These are phyloP conservation scores for Clathrospora elynae DNA, from an alignment of 2,329 filamentous ascomycete species.

Conservation along the genomic window DNA sequence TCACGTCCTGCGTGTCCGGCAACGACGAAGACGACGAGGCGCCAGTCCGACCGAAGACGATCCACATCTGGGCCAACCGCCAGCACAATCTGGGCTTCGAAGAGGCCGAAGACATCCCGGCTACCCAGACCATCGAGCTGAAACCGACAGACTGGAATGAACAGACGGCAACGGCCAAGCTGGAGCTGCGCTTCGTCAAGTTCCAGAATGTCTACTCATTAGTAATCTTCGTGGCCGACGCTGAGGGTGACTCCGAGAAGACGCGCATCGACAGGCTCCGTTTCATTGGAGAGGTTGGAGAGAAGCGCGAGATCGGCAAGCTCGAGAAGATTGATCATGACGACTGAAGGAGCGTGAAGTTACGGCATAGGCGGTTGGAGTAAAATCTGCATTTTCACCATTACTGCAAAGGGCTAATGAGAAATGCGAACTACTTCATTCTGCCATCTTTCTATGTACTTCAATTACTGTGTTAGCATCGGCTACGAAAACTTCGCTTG, in stretches of 20 bases:
- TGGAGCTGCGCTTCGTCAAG: slow-evolving; percentile 85
- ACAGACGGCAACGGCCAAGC: slow-evolving; percentile 56
- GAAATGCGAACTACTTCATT: slow-evolving; percentile 1
- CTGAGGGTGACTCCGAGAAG: slow-evolving; percentile 81
- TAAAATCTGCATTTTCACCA: neutral
- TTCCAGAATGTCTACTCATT: slow-evolving; percentile 92
- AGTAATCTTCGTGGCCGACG: slow-evolving; percentile 83
- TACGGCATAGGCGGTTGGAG: neutral
- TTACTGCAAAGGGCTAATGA: slow-evolving; percentile 1
- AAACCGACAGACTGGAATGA: slow-evolving; percentile 74
- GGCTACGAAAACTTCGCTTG: no score
- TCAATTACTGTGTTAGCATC: no score
- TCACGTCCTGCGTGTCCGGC: slow-evolving; percentile 76
- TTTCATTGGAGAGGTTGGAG: slow-evolving; percentile 84
- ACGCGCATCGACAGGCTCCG: slow-evolving; percentile 79
- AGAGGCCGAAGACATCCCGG: slow-evolving; percentile 84
- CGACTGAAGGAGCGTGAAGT: slow-evolving; percentile 11
- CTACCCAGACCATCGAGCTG: slow-evolving; percentile 80
- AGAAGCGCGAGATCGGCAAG: slow-evolving; percentile 92
- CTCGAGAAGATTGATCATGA: slow-evolving; percentile 92
- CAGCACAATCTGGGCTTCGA: slow-evolving; percentile 92
- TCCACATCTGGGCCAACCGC: slow-evolving; percentile 87
- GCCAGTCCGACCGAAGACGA: slow-evolving; percentile 78
- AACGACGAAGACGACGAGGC: slow-evolving; percentile 70
- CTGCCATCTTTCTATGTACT: no score